These are phyloP conservation scores for Stereum hirsutum DNA, from an alignment of 1,284 basidiomycete genomes.

Conservation along the genomic window DNA sequence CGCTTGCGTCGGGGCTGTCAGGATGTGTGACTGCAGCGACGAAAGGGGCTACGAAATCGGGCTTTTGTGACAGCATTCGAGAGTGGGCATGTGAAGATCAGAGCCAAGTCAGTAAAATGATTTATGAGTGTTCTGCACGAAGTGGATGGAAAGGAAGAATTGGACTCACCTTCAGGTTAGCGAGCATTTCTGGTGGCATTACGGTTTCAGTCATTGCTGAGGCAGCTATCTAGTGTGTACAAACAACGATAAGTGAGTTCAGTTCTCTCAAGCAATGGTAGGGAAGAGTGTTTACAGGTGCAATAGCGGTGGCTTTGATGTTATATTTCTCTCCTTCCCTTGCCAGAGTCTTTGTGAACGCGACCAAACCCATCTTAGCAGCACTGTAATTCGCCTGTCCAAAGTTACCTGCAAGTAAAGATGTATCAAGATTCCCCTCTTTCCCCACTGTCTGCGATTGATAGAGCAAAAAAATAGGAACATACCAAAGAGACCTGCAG, in stretches of 20 bases:
- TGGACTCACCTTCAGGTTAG: conserved; percentile 67
- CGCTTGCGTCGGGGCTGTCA: conserved; percentile 76
- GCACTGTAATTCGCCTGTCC: conserved; percentile 94
- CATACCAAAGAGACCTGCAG: conserved; percentile 76
- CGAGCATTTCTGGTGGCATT: conserved; percentile 97
- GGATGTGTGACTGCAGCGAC: conserved; percentile 75
- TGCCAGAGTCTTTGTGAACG: conserved; percentile 89
- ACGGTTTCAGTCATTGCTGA: conserved; percentile 92
- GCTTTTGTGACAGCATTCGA: conserved; percentile 36
- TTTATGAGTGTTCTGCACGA: too few species aligned
- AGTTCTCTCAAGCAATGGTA: not conserved
- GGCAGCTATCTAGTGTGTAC: conserved; percentile 64
- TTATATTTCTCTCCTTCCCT: conserved; percentile 89
- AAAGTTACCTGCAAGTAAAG: conserved; percentile 69
- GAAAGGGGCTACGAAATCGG: conserved; percentile 91
- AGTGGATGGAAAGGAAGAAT: not conserved
- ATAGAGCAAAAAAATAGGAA: conserved; percentile 1
- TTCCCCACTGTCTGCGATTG: not conserved
- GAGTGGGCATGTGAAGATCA: not conserved
- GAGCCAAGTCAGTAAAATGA: conserved; percentile 1
- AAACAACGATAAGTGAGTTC: conserved; percentile 4
- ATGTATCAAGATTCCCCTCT: not conserved
- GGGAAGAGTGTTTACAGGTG: conserved; percentile 56
- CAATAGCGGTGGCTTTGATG: conserved; percentile 84
- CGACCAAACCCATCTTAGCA: conserved; percentile 85